Conservation (phyloP, 1,284 basidiomycete genomes). For the Malassezia caprae region DNA sequence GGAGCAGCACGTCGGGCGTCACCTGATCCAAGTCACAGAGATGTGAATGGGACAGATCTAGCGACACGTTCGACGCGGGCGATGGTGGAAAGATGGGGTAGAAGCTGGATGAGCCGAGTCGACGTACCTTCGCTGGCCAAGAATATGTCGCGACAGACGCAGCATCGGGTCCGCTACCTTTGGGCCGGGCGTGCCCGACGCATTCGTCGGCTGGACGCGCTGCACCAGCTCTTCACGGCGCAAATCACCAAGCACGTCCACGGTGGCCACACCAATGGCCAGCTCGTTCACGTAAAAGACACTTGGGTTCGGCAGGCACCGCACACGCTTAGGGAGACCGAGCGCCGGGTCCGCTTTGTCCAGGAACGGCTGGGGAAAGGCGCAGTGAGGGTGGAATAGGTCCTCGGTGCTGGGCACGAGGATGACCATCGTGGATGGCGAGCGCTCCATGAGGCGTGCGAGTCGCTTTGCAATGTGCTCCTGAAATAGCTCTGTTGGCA, state of each 20-base stretch:
- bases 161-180: slow-evolving; percentile 62
- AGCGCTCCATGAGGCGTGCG: slow-evolving; percentile 56
- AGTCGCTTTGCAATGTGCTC: slow-evolving; percentile 60
- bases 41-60: slow-evolving; percentile 33
- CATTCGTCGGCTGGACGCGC: slow-evolving; percentile 52
- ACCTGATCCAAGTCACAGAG: slow-evolving; percentile 29
- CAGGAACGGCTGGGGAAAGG: slow-evolving; percentile 76
- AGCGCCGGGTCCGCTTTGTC: slow-evolving; percentile 47
- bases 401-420: slow-evolving; percentile 75
- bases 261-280: slow-evolving; percentile 65
- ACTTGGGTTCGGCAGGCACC: slow-evolving; percentile 74
- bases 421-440: slow-evolving; percentile 62
- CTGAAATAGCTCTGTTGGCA: slow-evolving; percentile 63
- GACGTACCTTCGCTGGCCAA: slow-evolving; percentile 71
- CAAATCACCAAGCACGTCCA: slow-evolving; percentile 80
- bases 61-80: slow-evolving; percentile 51
- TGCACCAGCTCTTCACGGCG: slow-evolving; percentile 72
- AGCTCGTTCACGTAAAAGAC: slow-evolving; percentile 75
- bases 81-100: slow-evolving; percentile 90
- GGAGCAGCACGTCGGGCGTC: slow-evolving; percentile 69
- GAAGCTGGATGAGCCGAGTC: slow-evolving; percentile 55
- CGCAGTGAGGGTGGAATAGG: slow-evolving; percentile 51
- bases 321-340: slow-evolving; percentile 55
- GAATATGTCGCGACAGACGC: slow-evolving; percentile 65
- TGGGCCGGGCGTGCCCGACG: not conserved